Evolutionary conservation across 2,329 filamentous ascomycete genomes (phyloP), one percentile per base, ranked within the genome.

Genomic region (Ascochyta fabae): DNA sequence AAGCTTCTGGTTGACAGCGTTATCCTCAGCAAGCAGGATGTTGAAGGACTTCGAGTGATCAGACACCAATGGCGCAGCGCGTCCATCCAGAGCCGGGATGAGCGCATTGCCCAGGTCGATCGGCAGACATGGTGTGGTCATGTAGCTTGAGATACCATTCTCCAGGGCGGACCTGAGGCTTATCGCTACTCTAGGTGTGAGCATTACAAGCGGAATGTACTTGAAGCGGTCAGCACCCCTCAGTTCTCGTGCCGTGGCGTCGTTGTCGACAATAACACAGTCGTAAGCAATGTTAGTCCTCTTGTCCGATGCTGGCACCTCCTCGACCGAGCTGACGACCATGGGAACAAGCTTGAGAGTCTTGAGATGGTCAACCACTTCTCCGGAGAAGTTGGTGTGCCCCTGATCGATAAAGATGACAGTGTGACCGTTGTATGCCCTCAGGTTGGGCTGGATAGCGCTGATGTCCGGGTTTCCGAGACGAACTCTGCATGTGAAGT

Each of bases 91-190:
- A 3, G 95, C 95, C 6, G 95, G 95, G 16, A 98, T 90, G 85
- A 99, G 93, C 64, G 93, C 94, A 70, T 98, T 98, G 57, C 92
- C 93, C 55, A 99, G 81, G 75, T 99, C 95, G 60, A 97, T 96
- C 5, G 94, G 86, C 69, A 94, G 85, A 78, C 95, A 98, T 8
- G 95, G 95, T 15, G 92, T 96, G 2, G 95, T 98, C 92, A 98
- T 97, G 77, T 97, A 98, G 46, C 93, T 97, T n/a, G 93, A 96
- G 65, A 99, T 96, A 60, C 95, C 94, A 61, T 98, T 84, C 74
- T 98, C 95, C 56, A 98, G 80, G 55, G 94, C 95, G 3, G 92
- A 95, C 79, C 96, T 96, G 66, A 99, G 83, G 75, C 88, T 96
- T 64, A 98, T 92, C 58, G 93, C 91, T 12, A 98, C 92, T 33